Conservation (phyloP, 1,284 basidiomycete species). For the Heliocybe sulcata region DNA sequence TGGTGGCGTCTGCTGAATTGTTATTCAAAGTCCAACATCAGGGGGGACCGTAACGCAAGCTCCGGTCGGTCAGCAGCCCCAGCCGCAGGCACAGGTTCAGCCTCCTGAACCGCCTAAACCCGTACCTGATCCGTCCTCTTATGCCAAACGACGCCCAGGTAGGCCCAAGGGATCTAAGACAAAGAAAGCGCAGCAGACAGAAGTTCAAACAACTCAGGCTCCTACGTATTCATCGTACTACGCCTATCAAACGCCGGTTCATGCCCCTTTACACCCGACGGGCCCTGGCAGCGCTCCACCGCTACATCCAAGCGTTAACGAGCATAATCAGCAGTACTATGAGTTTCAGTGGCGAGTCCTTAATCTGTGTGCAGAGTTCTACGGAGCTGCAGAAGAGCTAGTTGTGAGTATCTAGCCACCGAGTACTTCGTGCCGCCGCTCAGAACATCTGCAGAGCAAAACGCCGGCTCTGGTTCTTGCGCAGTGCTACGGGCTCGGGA, state of each 20-base stretch:
- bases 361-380: slow-evolving; percentile 76
- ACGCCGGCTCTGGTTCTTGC: slow-evolving; percentile 67
- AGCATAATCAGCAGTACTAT: slow-evolving; percentile 70
- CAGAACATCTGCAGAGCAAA: slow-evolving; percentile 44
- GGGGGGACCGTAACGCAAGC: not conserved
- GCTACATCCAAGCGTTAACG: slow-evolving; percentile 28
- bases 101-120: slow-evolving; percentile 11
- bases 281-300: slow-evolving; percentile 17
- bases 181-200: slow-evolving; percentile 38
- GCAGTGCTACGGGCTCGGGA: slow-evolving; percentile 71
- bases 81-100: slow-evolving; percentile 10
- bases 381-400: slow-evolving; percentile 75
- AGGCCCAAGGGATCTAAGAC: slow-evolving; percentile 73
- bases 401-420: slow-evolving; percentile 43
- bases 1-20: slow-evolving; percentile 5
- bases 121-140: slow-evolving; percentile 18
- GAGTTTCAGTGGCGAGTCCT: slow-evolving; percentile 80
- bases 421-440: slow-evolving; percentile 8
- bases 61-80: not conserved
- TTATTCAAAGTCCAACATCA: not conserved
- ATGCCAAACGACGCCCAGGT: slow-evolving; percentile 60
- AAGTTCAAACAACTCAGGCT: slow-evolving; percentile 11
- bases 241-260: not conserved
- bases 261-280: not conserved
- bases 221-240: not conserved